Evolutionary conservation across 306 rosid genomes (phyloP), one percentile per base, ranked within the genome.

Genomic region (Acmispon strigosus): DNA sequence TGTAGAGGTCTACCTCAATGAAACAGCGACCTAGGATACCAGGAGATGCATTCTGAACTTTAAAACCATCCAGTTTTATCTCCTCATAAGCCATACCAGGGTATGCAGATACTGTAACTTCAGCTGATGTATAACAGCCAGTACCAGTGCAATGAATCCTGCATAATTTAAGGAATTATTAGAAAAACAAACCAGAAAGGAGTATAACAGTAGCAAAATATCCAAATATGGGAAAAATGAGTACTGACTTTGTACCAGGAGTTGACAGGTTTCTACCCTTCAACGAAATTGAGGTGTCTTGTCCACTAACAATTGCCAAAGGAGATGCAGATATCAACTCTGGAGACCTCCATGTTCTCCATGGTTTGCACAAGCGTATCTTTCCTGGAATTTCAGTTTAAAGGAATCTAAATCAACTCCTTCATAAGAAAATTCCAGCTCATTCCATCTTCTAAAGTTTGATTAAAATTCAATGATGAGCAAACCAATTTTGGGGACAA

Each of bases 271-370:
- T 86, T 81, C 90, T 86, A 42, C 98, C 98, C 90, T 78, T 87
- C 72, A 92, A 73, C 24, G 76, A 58, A 63, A 92, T 55, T 15
- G 92, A 82, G 41, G 95, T 88, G 63, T 89, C 88, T 79, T 88
- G 83, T 64, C 98, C 96, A 44, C 86, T 79, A 68, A 88, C 92
- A 63, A 92, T 82, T 18, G 96, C 98, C 80, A 92, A 73, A 78
- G 98, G 98, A 56, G 95, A 83, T 27, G 90, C 89, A 6, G 86
- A 87, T 66, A 82, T 83, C 86, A 92, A 77, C 89, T 89, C 98
- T 2, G 98, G 96, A 13, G 92, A 83, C 83, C 81, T 82, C 86
- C 83, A 84, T 37, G 96, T 73, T 72, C 85, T 90, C 89, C 90
- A 89, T 13, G 88, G 72, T 74, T 82, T 89, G 84, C 87, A 78